phyloP scores from a whole-genome alignment of 2,329 filamentous ascomycete species.

The Neophaeococcomyces mojaviensis region DNA sequence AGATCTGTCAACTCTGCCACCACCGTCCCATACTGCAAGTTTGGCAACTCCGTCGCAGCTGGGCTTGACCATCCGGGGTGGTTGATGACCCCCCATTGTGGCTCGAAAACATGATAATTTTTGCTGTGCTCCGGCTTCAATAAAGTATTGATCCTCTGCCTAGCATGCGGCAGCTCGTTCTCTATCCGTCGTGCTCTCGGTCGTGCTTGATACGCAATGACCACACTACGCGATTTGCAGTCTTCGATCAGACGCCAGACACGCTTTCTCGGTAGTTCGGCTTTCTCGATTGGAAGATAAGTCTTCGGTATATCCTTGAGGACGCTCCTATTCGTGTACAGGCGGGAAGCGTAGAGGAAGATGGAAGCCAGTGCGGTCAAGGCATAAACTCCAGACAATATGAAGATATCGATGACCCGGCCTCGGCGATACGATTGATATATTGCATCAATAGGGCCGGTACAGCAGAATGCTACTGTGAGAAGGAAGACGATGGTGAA shows the following conservation, averaged over 20 bases:
- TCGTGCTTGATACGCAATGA: slow-evolving; percentile 69
- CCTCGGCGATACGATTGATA: slow-evolving; percentile 62
- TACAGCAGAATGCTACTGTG: slow-evolving; percentile 63
- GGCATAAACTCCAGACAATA: slow-evolving; percentile 68
- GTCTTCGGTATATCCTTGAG: slow-evolving; percentile 77
- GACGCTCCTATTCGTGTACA: slow-evolving; percentile 76
- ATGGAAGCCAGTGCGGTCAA: slow-evolving; percentile 62
- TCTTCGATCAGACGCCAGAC: slow-evolving; percentile 70
- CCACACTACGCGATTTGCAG: slow-evolving; percentile 66
- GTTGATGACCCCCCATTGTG: slow-evolving; percentile 74
- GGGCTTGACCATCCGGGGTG: slow-evolving; percentile 88
- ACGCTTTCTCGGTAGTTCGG: slow-evolving; percentile 61
- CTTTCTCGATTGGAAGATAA: slow-evolving; percentile 79
- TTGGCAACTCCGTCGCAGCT: slow-evolving; percentile 62
- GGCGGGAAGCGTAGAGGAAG: slow-evolving; percentile 72
- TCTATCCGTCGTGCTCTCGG: slow-evolving; percentile 54
- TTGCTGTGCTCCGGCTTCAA: slow-evolving; percentile 9
- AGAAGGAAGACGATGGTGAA: slow-evolving; percentile 71
- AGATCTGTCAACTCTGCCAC: slow-evolving; percentile 78
- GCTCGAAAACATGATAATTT: slow-evolving; percentile 26
- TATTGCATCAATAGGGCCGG: slow-evolving; percentile 74
- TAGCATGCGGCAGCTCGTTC: slow-evolving; percentile 17
- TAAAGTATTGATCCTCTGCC: slow-evolving; percentile 16
- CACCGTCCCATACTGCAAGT: slow-evolving; percentile 76
- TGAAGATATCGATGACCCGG: slow-evolving; percentile 73